Base-by-base conservation (phyloP, 2,329 filamentous ascomycete genomes). In the Kalmusia sp. region DNA sequence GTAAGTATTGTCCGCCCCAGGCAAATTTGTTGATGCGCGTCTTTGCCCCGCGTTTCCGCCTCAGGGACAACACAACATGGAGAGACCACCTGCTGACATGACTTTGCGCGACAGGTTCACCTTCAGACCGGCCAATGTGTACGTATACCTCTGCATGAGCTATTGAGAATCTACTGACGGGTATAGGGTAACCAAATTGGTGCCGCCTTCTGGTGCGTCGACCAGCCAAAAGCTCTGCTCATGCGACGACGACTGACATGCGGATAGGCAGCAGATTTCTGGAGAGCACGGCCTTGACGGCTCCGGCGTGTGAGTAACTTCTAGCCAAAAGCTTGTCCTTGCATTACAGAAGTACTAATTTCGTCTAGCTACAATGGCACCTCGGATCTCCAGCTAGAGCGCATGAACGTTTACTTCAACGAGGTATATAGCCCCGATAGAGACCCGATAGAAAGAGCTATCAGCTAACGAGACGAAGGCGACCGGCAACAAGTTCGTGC, bases 121-220 rank as follows among this genome's bases (percentile, higher is more conserved):
- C 92, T 99, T 74, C 95, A 99, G 85, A 99, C 95, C 86, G 95
- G 95, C 81, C 95, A 99, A 88, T 98, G 95, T 85, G 93, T 97
- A 87, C 83, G 88, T 86, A 51, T 33, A 58, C 49, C 40, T 54
- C 44, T 38, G 35, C 27, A 24, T 24, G 28, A 38, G 38, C 15
- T 38, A 44, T 57, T 30, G 54, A 58, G 41, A 53, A 54, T 45
- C 50, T 34, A 51, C 71, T 76, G 52, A 76, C 64, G 52, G 50
- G 71, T 59, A 51, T 73, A 97, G 93, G 95, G 95, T 87, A 99
- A 99, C 90, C 95, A 99, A 91, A 96, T 98, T 72, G 95, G 95
- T 93, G 95, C 95, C 85, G 95, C 95, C 82, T 99, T 99, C 87
- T 99, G 95, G 89, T 91, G 81, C 69, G 87, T 83, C 64, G 28